These are phyloP conservation scores for Xanthoconium separans DNA, from an alignment of 1,284 basidiomycete species.

Conservation along the genomic window DNA sequence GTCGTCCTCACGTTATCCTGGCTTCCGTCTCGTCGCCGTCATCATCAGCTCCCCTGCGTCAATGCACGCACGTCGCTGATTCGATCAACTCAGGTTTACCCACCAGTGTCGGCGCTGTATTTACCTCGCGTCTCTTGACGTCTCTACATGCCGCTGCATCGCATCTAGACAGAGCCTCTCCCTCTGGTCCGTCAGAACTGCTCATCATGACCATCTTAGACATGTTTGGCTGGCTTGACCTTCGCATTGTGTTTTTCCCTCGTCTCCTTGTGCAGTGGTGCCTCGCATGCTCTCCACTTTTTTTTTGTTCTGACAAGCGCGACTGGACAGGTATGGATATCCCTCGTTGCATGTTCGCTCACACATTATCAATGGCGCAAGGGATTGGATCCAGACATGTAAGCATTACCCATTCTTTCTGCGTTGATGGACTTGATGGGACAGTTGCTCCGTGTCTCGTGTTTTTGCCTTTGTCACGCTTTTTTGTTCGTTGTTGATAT, in stretches of 20 bases:
- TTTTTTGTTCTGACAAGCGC: background rate
- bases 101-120: constrained; percentile 88
- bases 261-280: constrained; percentile 76
- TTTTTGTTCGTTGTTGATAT: constrained; percentile 4
- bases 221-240: constrained; percentile 71
- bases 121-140: constrained; percentile 89
- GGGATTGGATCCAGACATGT: constrained; percentile 88
- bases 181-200: constrained; percentile 43
- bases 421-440: constrained; percentile 89
- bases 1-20: constrained; percentile 70
- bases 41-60: constrained; percentile 60
- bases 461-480: constrained; percentile 50
- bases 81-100: constrained; percentile 58
- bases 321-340: constrained; percentile 57
- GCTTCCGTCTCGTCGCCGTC: constrained; percentile 86
- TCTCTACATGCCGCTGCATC: constrained; percentile 66
- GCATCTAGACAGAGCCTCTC: constrained; percentile 6
- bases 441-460: constrained; percentile 77
- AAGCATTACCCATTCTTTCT: constrained; percentile 90
- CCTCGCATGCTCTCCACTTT: background rate
- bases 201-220: constrained; percentile 63
- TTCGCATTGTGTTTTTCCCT: too few species aligned
- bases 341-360: constrained; percentile 69
- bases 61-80: background rate
- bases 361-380: constrained; percentile 83